These are phyloP conservation scores for Avicennia marina DNA, from an alignment of 257 asterid species.

Conservation along the genomic window DNA sequence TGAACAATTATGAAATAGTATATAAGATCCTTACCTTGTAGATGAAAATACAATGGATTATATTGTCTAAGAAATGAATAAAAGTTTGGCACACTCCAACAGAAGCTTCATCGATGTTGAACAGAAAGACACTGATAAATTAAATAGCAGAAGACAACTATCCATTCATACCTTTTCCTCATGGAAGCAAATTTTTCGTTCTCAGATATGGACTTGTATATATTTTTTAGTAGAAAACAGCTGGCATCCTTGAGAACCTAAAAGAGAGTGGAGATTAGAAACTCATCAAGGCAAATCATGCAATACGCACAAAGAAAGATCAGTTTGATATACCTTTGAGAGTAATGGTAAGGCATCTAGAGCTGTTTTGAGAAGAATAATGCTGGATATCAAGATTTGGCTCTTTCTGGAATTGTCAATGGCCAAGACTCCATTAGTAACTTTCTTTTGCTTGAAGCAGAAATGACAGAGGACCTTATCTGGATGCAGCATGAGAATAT, in stretches of 20 bases:
- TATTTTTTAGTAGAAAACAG: constrained; percentile 76
- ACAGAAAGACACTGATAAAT: constrained; percentile 12
- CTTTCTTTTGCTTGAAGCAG: constrained; percentile 94
- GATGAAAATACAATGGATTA: constrained; percentile 2
- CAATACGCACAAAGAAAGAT: constrained; percentile 10
- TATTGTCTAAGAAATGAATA: background rate
- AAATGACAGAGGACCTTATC: constrained; percentile 98
- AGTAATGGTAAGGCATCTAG: constrained; percentile 91
- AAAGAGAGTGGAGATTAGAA: constrained; percentile 22
- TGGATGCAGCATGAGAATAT: constrained; percentile 32
- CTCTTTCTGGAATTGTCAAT: constrained; percentile 68
- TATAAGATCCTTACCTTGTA: constrained; percentile 4
- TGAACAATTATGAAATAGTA: constrained; percentile 2
- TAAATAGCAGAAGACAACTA: constrained; percentile 13
- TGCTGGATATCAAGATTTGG: constrained; percentile 83
- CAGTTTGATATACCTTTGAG: constrained; percentile 53
- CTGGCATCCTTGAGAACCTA: constrained; percentile 96
- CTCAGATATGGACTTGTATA: constrained; percentile 82
- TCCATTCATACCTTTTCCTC: constrained; percentile 59
- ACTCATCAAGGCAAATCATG: constrained; percentile 4
- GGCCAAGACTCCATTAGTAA: constrained; percentile 65
- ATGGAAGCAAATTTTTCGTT: constrained; percentile 72
- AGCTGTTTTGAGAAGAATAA: constrained; percentile 89
- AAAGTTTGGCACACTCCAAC: background rate
- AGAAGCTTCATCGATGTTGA: constrained; percentile 2